phyloP scores from a whole-genome alignment of 2,329 filamentous ascomycete genomes.

The Mollisiaceae sp. region DNA sequence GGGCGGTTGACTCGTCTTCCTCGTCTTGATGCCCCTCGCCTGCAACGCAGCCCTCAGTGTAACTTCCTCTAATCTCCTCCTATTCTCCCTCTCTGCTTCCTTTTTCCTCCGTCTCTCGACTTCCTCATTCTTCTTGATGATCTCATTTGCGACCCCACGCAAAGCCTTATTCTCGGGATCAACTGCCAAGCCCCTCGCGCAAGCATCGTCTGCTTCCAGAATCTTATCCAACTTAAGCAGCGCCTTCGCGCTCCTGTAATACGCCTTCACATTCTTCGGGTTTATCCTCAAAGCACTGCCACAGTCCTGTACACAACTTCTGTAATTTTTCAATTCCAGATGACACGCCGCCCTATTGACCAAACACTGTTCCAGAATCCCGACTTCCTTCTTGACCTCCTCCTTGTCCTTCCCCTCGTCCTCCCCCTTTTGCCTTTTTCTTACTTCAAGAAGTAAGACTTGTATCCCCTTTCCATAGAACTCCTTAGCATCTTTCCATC shows the following conservation, averaged over 20 bases:
- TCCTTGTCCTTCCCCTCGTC: conserved; percentile 49
- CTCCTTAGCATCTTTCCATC: conserved; percentile 84
- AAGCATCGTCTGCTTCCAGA: conserved; percentile 80
- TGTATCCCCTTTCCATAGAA: conserved; percentile 89
- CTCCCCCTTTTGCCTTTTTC: conserved; percentile 54
- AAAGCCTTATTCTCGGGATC: conserved; percentile 74
- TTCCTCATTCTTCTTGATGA: conserved; percentile 61
- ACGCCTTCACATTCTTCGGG: conserved; percentile 83
- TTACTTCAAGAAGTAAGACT: conserved; percentile 69
- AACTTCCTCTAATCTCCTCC: conserved; percentile 58
- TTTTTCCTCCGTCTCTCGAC: conserved; percentile 60
- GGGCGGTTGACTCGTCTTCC: conserved; percentile 72
- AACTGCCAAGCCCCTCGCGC: conserved; percentile 72
- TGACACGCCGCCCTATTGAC: conserved; percentile 91
- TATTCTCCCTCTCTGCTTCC: conserved; percentile 61
- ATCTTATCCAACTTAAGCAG: conserved; percentile 80
- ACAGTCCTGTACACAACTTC: conserved; percentile 85
- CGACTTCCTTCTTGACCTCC: conserved; percentile 55
- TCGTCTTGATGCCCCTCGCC: conserved; percentile 72
- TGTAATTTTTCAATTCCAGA: conserved; percentile 86
- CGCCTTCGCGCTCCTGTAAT: conserved; percentile 82
- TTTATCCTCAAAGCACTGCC: conserved; percentile 80
- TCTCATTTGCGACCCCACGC: conserved; percentile 63
- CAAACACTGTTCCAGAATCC: conserved; percentile 76
- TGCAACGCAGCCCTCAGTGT: conserved; percentile 70